These are phyloP conservation scores for Corylus avellana DNA, from an alignment of 306 rosid species.

Conservation along the genomic window DNA sequence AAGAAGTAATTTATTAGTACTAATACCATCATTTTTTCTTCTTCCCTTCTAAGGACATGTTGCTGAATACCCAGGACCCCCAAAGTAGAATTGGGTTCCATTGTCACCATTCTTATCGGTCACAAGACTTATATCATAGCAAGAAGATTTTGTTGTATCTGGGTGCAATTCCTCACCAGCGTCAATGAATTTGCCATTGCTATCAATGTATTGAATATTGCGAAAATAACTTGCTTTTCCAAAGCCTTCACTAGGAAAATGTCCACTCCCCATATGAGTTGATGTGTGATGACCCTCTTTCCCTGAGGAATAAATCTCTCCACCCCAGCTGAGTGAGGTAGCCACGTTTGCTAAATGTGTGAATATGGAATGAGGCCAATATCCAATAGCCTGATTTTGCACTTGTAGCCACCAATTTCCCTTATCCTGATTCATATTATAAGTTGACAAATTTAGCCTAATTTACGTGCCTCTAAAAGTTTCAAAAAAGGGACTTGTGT, in stretches of 20 bases:
- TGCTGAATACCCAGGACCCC: too few species aligned
- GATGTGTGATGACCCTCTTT: constrained; percentile 12
- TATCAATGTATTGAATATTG: constrained; percentile 11
- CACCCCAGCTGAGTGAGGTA: not conserved
- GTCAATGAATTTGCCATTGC: too few species aligned
- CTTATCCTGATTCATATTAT: not conserved
- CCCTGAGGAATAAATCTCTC: constrained; percentile 16
- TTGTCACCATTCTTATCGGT: too few species aligned
- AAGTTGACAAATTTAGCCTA: not conserved
- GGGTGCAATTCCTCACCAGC: too few species aligned
- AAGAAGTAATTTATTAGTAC: too few species aligned
- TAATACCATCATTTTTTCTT: too few species aligned
- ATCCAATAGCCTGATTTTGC: constrained; percentile 15
- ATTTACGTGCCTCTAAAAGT: too few species aligned
- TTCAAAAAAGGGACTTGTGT: too few species aligned
- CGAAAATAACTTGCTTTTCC: constrained; percentile 23
- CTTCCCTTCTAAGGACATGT: too few species aligned
- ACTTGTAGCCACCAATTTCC: constrained; percentile 35
- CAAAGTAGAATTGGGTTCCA: too few species aligned
- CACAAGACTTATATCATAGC: too few species aligned
- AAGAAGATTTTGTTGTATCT: too few species aligned
- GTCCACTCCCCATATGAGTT: constrained; percentile 39
- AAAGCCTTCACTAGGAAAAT: constrained; percentile 15
- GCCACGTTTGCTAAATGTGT: not conserved
- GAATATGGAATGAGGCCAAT: constrained; percentile 32